A percentile compares a stretch with the other conserved stretches of the same genome.
phyloP scores from a whole-genome alignment of 345 rosid genomes.

The Ricinus communis region DNA sequence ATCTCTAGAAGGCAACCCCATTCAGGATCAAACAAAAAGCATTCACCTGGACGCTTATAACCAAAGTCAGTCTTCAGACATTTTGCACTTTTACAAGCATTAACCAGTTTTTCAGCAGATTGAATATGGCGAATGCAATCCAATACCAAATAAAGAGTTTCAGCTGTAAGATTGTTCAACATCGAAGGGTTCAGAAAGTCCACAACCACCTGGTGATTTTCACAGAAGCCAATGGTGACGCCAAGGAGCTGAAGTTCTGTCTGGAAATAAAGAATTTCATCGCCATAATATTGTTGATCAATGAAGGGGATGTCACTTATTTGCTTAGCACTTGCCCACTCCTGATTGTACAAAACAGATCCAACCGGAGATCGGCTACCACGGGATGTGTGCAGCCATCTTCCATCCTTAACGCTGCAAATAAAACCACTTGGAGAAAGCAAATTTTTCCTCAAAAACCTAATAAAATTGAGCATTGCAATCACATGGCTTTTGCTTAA shows the following conservation, averaged over 20 bases:
- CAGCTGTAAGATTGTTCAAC: conserved; percentile 28
- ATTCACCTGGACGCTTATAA: conserved; percentile 44
- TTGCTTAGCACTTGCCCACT: conserved; percentile 52
- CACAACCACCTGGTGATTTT: conserved; percentile 35
- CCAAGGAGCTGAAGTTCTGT: conserved; percentile 62
- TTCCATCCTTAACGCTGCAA: conserved; percentile 28
- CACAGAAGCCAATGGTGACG: conserved; percentile 36
- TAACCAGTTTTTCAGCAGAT: conserved; percentile 21
- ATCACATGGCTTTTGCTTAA: conserved; percentile 41
- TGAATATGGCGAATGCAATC: conserved; percentile 30
- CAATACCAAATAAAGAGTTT: conserved; percentile 47
- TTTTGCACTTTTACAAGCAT: conserved; percentile 20
- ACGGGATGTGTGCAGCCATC: conserved; percentile 50
- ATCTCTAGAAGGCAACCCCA: conserved; percentile 59
- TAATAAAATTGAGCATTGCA: conserved; percentile 57
- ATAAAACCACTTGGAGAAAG: conserved; percentile 50
- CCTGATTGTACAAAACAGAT: conserved; percentile 48
- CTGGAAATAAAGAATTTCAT: conserved; percentile 32
- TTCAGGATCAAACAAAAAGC: conserved; percentile 53
- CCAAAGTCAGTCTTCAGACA: conserved; percentile 57
- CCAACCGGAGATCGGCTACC: conserved; percentile 52
- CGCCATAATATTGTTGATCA: conserved; percentile 43
- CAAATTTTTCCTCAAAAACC: conserved; percentile 34
- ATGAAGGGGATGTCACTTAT: conserved; percentile 59
- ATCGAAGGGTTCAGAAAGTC: conserved; percentile 38